Percentiles rank a stretch among this genome's conserved stretches.
Evolutionary conservation across 2,329 filamentous ascomycete species (phyloP).

Genomic region (Calcarisporium arbuscula): DNA sequence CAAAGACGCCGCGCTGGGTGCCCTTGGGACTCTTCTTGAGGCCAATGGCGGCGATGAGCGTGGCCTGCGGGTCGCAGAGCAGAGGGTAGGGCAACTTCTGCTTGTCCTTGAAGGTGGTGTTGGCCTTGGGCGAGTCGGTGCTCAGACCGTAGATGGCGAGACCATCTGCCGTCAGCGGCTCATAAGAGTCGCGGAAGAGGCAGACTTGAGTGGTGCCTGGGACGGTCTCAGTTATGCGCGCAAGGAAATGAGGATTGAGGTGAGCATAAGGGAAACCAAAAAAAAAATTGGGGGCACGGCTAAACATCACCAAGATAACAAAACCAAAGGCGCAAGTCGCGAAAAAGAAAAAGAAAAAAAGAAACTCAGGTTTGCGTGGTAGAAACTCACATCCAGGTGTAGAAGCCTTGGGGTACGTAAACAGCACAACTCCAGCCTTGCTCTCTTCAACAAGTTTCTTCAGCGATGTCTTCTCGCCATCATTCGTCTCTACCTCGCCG

Average conservation of each 20-base stretch:
- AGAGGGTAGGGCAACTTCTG: conserved; percentile 84
- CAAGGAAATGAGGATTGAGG: not conserved
- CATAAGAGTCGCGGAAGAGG: conserved; percentile 83
- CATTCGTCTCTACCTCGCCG: conserved; percentile 75
- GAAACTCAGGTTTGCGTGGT: not conserved
- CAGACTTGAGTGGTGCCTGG: conserved; percentile 83
- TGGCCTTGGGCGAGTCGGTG: conserved; percentile 80
- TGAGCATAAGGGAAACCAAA: not conserved
- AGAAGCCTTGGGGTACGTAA: conserved; percentile 92
- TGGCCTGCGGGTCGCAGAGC: conserved; percentile 71
- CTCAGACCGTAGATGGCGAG: conserved; percentile 87
- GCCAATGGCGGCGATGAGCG: conserved; percentile 80
- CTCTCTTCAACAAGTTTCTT: conserved; percentile 77
- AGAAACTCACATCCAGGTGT: conserved; percentile 79
- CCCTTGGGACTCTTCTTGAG: conserved; percentile 78
- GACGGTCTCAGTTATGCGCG: conserved; percentile 4
- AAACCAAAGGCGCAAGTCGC: not conserved
- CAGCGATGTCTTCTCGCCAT: conserved; percentile 72
- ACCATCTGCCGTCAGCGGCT: conserved; percentile 67
- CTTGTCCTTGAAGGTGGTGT: conserved; percentile 88
- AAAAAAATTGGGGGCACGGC: not conserved
- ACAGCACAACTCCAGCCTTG: conserved; percentile 80
- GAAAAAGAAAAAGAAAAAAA: not conserved
- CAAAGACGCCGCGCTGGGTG: conserved; percentile 81
- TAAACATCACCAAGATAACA: too few relatives aligned